Evolutionary conservation across 129 eudicot genomes (phyloP), one percentile per base, ranked within the genome.

Genomic region (Gnaphalium uliginosum): DNA sequence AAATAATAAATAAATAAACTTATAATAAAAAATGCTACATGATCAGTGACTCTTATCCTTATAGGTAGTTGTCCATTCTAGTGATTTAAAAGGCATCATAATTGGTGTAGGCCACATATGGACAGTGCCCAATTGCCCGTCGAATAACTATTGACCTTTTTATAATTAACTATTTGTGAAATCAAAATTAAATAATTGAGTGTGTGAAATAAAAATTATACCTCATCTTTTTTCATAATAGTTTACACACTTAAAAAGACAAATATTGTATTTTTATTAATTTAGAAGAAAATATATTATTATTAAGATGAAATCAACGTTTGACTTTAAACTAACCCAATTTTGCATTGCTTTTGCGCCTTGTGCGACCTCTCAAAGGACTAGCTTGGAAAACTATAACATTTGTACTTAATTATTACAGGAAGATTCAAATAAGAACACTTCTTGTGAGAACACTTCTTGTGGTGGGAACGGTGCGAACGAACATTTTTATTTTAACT

Each of bases 61-160:
- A 41, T 41, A 30, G 56, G 26, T 79, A 24, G 46, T 57, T 79
- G 83, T 73, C 79, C 83, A 66, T 80, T 80, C 79, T 73, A 22
- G 58, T 58, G 41, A 80, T 73, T 67, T 73, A 73, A 73, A 80
- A 58, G 83, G 58, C 83, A 67, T 66, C 24, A 58, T 66, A 25
- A 41, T 27, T 56, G 70, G 66, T 30, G 54, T 66, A 66, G 66
- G 62, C 60, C 83, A 54, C 75, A 25, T 73, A 73, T 57, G 21
- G 78, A 33, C 27, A 73, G 83, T 57, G 67, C 69, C 22, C 37
- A 29, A 79, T 78, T 41, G 67, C 56, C 22, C 37, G 22, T 73
- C 69, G 51, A 72, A 25, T 65, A 79, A 19, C 35, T 19, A 27
- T 79, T 73, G 83, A 79, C 83, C 66, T 66, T 79, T 41, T 8